Evolutionary conservation across 257 asterid genomes (phyloP).

Genomic region (Solanum bulbocastanum): DNA sequence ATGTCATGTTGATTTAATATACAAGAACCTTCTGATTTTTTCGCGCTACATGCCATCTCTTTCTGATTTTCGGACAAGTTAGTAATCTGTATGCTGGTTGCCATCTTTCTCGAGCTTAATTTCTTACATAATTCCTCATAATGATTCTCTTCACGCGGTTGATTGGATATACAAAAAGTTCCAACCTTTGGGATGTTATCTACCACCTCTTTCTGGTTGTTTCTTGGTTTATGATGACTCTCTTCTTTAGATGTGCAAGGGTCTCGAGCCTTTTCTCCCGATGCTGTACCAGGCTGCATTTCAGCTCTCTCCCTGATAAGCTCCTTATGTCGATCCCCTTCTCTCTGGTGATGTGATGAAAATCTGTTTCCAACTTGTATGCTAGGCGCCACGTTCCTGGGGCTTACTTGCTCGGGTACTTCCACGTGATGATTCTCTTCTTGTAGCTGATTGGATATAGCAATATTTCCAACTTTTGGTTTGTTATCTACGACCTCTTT

Average conservation of each 20-base stretch:
- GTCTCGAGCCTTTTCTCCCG: not conserved
- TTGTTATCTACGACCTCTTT: not conserved
- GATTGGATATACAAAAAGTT: constrained; percentile 3
- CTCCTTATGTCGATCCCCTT: constrained; percentile 3
- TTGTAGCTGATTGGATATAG: constrained; percentile 3
- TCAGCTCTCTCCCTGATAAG: constrained; percentile 26
- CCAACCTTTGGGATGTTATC: not conserved
- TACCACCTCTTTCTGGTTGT: not conserved
- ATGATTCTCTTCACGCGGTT: constrained; percentile 7
- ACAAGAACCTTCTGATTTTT: constrained; percentile 4
- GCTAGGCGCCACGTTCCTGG: not conserved
- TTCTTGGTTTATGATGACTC: not conserved
- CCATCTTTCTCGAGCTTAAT: not conserved
- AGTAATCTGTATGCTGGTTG: not conserved
- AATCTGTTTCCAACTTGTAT: not conserved
- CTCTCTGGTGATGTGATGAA: not conserved
- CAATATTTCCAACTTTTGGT: constrained; percentile 3
- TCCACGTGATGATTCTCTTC: constrained; percentile 11
- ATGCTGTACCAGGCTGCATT: constrained; percentile 12
- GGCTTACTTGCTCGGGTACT: not conserved
- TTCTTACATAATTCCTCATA: not conserved
- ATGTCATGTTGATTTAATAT: constrained; percentile 4
- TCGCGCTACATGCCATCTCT: not conserved
- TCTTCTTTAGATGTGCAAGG: not conserved
- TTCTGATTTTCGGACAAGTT: not conserved